Conservation (phyloP, 768 basidiomycete species). For the Mycena rebaudengoi region DNA sequence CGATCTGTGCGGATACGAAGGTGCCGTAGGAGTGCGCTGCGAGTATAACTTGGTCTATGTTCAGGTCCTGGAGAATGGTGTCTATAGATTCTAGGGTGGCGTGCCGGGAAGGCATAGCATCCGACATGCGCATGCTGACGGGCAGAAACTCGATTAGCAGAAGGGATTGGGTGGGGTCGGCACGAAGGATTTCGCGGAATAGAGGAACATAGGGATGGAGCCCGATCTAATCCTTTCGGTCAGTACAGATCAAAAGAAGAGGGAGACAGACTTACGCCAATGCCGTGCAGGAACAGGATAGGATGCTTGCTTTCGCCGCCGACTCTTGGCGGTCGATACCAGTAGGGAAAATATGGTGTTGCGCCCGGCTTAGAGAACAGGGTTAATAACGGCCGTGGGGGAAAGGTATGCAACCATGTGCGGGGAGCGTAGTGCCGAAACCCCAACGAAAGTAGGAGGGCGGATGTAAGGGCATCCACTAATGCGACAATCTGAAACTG, state of each 20-base stretch:
- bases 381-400: slow-evolving; percentile 56
- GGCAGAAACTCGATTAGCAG: slow-evolving; percentile 67
- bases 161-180: slow-evolving; percentile 63
- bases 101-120: slow-evolving; percentile 51
- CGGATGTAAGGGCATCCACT: slow-evolving; percentile 55
- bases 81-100: slow-evolving; percentile 53
- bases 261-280: slow-evolving; percentile 63
- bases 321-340: slow-evolving; percentile 56
- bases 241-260: background rate
- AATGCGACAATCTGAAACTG: slow-evolving; percentile 58
- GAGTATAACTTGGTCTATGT: slow-evolving; percentile 50
- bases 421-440: slow-evolving; percentile 62
- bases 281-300: slow-evolving; percentile 72
- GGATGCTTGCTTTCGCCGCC: slow-evolving; percentile 48
- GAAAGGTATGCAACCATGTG: slow-evolving; percentile 53
- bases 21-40: slow-evolving; percentile 73
- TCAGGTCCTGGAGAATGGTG: slow-evolving; percentile 53
- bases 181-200: slow-evolving; percentile 51
- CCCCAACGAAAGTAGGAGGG: slow-evolving; percentile 50
- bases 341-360: slow-evolving; percentile 49
- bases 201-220: slow-evolving; percentile 65
- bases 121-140: slow-evolving; percentile 67
- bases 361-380: slow-evolving; percentile 52
- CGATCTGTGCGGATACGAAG: slow-evolving; percentile 61
- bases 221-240: slow-evolving; percentile 59